These are phyloP conservation scores for Pichia deserticola DNA, from an alignment of 805 yeast genomes.

Conservation along the genomic window DNA sequence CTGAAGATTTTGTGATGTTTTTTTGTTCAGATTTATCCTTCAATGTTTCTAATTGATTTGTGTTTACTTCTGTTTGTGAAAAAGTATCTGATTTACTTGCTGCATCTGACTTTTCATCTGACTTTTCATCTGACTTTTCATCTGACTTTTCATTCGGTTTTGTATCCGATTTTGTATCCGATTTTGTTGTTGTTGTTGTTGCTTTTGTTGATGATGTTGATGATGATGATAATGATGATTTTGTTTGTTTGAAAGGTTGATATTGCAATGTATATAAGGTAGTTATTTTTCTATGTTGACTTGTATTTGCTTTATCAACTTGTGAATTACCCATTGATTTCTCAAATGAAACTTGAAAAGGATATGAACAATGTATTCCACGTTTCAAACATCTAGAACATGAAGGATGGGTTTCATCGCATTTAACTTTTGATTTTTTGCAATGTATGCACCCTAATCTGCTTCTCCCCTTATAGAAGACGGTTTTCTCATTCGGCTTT, in stretches of 20 bases:
- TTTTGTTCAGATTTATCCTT: neutral
- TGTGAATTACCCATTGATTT: neutral
- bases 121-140: too few species aligned
- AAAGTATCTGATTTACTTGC: too few species aligned
- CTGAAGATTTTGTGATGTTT: too few species aligned
- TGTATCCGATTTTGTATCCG: too few species aligned
- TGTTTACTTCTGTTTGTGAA: too few species aligned
- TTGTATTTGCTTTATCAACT: neutral
- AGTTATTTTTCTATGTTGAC: neutral
- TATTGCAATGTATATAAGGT: too few species aligned
- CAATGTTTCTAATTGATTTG: neutral
- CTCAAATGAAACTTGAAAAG: neutral
- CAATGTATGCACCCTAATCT: conserved; percentile 9
- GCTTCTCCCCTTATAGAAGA: conserved; percentile 1
- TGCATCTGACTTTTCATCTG: too few species aligned
- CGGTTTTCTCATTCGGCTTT: conserved; percentile 4
- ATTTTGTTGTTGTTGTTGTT: neutral
- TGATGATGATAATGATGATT: neutral
- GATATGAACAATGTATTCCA: conserved; percentile 2
- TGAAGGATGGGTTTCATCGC: conserved; percentile 18
- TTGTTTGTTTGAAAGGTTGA: neutral
- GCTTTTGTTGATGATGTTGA: neutral
- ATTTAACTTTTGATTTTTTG: conserved; percentile 18
- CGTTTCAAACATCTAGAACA: conserved; percentile 13
- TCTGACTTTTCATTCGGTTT: too few species aligned